These are phyloP conservation scores for Colletotrichum godetiae DNA, from an alignment of 2,329 filamentous ascomycete species.

Conservation along the genomic window DNA sequence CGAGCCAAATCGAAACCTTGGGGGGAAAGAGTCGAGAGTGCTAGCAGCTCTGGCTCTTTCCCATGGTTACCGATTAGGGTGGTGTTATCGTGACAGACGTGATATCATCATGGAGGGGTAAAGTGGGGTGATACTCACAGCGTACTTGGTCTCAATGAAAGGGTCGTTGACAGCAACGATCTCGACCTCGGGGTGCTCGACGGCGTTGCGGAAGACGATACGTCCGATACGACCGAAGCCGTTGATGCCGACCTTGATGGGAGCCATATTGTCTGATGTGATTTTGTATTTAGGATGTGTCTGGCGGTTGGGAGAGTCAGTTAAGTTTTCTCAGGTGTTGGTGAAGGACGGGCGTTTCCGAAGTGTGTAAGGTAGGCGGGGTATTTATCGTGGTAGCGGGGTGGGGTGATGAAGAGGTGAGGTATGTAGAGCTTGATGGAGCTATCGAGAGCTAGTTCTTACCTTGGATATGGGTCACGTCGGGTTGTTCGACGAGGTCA, in stretches of 20 bases:
- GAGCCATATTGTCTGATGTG: slow-evolving; percentile 47
- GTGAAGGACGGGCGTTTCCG: slow-evolving; percentile 1
- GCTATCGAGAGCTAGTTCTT: slow-evolving; percentile 16
- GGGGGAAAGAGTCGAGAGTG: not conserved
- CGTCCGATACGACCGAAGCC: slow-evolving; percentile 99
- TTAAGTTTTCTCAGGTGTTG: not conserved
- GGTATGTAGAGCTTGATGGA: not conserved
- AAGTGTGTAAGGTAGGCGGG: slow-evolving; percentile 5
- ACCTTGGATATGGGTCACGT: slow-evolving; percentile 23
- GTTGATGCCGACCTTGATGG: slow-evolving; percentile 94
- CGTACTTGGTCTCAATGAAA: slow-evolving; percentile 98
- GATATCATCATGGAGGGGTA: slow-evolving; percentile 14
- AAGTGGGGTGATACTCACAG: slow-evolving; percentile 73
- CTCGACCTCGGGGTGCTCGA: slow-evolving; percentile 89
- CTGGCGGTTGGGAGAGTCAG: slow-evolving; percentile 14
- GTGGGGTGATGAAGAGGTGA: slow-evolving; percentile 13
- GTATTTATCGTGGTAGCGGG: not conserved
- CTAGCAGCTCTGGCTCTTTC: too few relatives aligned
- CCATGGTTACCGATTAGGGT: not conserved
- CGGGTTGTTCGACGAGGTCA: slow-evolving; percentile 24
- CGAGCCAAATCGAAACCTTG: too few relatives aligned
- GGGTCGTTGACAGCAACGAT: slow-evolving; percentile 99
- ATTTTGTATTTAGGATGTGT: slow-evolving; percentile 40
- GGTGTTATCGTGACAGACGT: not conserved
- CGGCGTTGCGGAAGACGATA: slow-evolving; percentile 98